Evolutionary conservation across 2,329 filamentous ascomycete genomes (phyloP), one percentile per base, ranked within the genome.

Genomic region (Geosmithia putterillii): DNA sequence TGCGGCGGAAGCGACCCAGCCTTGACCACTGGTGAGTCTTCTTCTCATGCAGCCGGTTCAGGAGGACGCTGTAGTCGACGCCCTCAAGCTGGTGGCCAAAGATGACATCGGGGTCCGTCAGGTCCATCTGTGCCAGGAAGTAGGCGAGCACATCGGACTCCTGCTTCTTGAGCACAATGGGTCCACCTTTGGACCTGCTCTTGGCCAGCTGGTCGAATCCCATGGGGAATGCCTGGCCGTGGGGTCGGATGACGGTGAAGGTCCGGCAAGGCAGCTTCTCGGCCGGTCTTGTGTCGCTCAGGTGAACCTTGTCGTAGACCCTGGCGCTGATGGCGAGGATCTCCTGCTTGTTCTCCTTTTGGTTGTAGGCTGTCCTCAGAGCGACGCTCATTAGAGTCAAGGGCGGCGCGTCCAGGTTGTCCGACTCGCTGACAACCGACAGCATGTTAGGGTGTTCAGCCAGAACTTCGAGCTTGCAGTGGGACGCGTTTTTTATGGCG

Each of bases 71-170:
- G 59, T 94, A 94, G 58, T 98, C 92, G 4, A 95, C 88, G 54
- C 94, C 92, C 60, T 98, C 92, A n/a, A 98, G 74, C 54, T 94
- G 84, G 60, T 98, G 90, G 12, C 92, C 92, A 51, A 96, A 74
- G 32, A 98, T 76, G 23, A 95, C 88, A 66, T 98, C 92, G 1
- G 92, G 92, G 54, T 98, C 92, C 47, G 85, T 81, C 23, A 83
- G 75, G 54, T 94, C 86, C 35, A 98, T 73, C 53, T 95, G 81
- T 3, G 89, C 89, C 48, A 98, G 67, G 60, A 98, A 94, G 58
- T 89, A 86, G 51, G 82, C 84, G 7, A 98, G 70, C 32, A 98
- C 76, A 47, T 92, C 86, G 25, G 79, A 75, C 57, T 98, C 92
- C 41, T 81, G 86, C 62, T 82, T 92, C 60, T 86, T 83, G 40